Evolutionary conservation across 177 flowering plant species (phyloP).

Genomic region (Vitis hybrid): DNA sequence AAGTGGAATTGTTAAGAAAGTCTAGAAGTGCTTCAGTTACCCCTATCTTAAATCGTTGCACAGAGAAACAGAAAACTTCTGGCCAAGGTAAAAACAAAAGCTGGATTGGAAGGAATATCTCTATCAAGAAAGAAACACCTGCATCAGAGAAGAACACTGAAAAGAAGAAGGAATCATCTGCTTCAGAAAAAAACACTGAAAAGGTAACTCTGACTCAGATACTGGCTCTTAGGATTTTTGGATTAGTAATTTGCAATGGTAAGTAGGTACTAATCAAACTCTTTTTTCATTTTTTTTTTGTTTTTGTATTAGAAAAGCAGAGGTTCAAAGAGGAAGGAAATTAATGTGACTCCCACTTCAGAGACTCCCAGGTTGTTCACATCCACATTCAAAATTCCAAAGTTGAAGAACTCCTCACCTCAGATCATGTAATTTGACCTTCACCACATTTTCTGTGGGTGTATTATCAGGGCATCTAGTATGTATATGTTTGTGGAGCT

Average conservation of each 20-base stretch:
- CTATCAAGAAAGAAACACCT: conserved; percentile 34
- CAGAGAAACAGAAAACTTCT: conserved; percentile 13
- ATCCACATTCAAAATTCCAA: conserved; percentile 50
- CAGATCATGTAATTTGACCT: conserved; percentile 11
- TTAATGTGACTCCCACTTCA: conserved; percentile 12
- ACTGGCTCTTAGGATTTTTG: not conserved
- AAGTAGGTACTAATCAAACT: no score
- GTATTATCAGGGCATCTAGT: not conserved
- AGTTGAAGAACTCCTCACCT: conserved; percentile 26
- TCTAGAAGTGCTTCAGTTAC: conserved; percentile 29
- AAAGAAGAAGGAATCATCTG: conserved; percentile 4
- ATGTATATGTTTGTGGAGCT: not conserved
- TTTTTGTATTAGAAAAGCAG: no score
- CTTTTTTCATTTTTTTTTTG: no score
- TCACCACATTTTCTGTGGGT: not conserved
- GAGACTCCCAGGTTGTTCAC: conserved; percentile 49
- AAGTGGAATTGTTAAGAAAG: conserved; percentile 44
- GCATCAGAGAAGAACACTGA: conserved; percentile 19
- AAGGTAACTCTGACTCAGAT: conserved; percentile 15
- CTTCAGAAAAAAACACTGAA: no score
- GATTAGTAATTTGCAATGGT: not conserved
- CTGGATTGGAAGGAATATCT: not conserved
- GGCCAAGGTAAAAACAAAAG: conserved; percentile 15
- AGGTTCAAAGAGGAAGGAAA: conserved; percentile 23
- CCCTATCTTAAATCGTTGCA: conserved; percentile 44